Evolutionary conservation across 2,329 filamentous ascomycete genomes (phyloP), one percentile per base, ranked within the genome.

Genomic region (Neocatenulostroma microsporum): DNA sequence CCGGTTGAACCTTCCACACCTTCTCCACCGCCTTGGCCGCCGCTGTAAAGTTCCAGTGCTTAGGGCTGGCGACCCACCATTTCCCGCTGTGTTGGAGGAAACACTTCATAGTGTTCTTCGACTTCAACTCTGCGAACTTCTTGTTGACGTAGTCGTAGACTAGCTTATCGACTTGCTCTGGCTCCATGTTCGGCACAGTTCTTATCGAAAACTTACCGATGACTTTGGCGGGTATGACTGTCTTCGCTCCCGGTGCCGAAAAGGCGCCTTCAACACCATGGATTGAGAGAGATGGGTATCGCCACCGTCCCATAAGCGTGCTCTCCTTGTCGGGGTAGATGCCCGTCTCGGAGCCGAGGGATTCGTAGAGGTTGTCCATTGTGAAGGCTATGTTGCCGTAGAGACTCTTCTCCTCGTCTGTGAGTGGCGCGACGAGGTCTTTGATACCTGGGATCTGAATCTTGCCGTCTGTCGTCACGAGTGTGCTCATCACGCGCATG

Each of bases 21-120:
- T 86, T 78, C 71, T 96, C 82, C 21, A 91, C 87, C n/a, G 91
- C 91, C 74, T 94, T 96, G 57, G 82, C 78, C 11, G 91, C 91
- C 18, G 89, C 89, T 20, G 79, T 76, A 68, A 96, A 98, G 74
- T 98, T 98, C 87, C 91, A 96, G 74, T 98, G 89, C 68, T 94
- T 91, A 20, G 91, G 89, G 58, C 83, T 88, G 30, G 93, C 87
- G 31, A 94, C 87, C 91, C 91, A 98, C 91, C 91, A 98, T 68
- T 95, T 95, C 51, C 91, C 91, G 41, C 80, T 81, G 70, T 98
- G 91, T 65, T 89, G 80, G 40, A 88, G 73, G 58, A 73, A 79
- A 36, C 87, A 80, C 54, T 84, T 84, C 57, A 94, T 64, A 11
- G 73, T 87, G 72, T 98, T 98, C 74, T 98, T 98, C 65, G 82